Base-by-base conservation (phyloP, 192 early-diverging fungal species). In the Funneliformis geosporum region DNA sequence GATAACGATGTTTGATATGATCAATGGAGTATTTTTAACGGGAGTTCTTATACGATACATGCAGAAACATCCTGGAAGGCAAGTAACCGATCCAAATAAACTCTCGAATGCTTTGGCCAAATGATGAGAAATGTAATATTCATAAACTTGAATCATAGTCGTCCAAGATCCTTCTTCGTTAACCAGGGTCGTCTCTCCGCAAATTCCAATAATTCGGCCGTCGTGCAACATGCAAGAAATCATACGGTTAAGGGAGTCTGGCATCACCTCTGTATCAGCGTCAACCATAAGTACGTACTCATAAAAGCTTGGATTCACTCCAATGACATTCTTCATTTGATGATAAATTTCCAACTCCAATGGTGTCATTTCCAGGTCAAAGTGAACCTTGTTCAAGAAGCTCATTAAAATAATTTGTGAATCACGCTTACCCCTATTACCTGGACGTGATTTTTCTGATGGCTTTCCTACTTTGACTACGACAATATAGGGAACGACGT, bases 391-490 rank as follows among this genome's bases (percentile, higher is more conserved):
- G 82, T 92, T 95, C 61, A 99, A 85, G 88, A 97, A 99, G 67
- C 90, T 88, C 93, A 99, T 98, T 71, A 96, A 84, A 69, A 98
- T 90, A 80, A 99, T 88, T 86, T 99, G 97, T 50, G 97, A 98
- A 86, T 99, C 97, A 72, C 97, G 95, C 85, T 99, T 99, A 78
- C 97, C 97, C 73, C 96, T 89, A 84, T 99, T 99, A 43, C 97
- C 97, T 38, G 97, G 96, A n/a, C 92, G 90, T 46, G 86, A 88
- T 28, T 91, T 88, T 83, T 98, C 97, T 39, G 87, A 88, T 0
- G 94, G 95, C 82, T 93, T 94, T 80, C 97, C 97, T 50, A 95
- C 92, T 84, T 99, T 99, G 80, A 91, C 96, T 8, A 98, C 93
- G 5, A 99, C 96, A 71, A 99, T 90, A 79, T 95, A 98, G 0